phyloP scores from a whole-genome alignment of 1,284 basidiomycete genomes.

The Coniferiporia weirii region DNA sequence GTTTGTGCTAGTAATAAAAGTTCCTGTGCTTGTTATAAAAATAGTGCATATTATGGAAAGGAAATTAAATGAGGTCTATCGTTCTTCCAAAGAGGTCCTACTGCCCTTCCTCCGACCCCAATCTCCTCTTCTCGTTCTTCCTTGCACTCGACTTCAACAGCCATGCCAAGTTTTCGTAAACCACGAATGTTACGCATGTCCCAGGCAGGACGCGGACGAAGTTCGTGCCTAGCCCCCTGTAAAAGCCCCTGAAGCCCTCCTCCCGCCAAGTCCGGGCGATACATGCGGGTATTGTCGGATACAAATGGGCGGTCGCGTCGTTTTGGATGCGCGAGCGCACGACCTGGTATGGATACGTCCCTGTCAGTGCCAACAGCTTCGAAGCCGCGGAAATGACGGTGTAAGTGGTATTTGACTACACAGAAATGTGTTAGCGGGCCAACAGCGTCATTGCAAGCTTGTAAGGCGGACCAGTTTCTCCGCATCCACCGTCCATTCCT shows the following conservation, averaged over 20 bases:
- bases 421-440: background rate
- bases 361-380: slow-evolving; percentile 79
- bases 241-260: slow-evolving; percentile 86
- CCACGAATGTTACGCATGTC: slow-evolving; percentile 97
- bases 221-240: slow-evolving; percentile 94
- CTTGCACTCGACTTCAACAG: slow-evolving; percentile 59
- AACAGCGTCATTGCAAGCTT: background rate
- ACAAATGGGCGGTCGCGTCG: slow-evolving; percentile 55
- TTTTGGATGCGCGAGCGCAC: slow-evolving; percentile 90
- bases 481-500: slow-evolving; percentile 60
- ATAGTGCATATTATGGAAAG: too few relatives aligned
- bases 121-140: slow-evolving; percentile 25
- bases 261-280: slow-evolving; percentile 75
- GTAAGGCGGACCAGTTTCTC: slow-evolving; percentile 75
- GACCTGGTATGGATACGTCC: slow-evolving; percentile 98
- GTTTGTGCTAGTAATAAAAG: too few relatives aligned
- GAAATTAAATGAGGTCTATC: too few relatives aligned
- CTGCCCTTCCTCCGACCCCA: background rate
- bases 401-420: slow-evolving; percentile 87
- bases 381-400: slow-evolving; percentile 89
- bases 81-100: background rate
- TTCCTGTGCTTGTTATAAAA: too few relatives aligned
- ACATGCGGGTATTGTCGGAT: slow-evolving; percentile 79
- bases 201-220: slow-evolving; percentile 94
- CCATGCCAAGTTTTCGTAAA: slow-evolving; percentile 95